phyloP scores from a whole-genome alignment of 805 yeast species.

The Martiniozyma abietophila region DNA sequence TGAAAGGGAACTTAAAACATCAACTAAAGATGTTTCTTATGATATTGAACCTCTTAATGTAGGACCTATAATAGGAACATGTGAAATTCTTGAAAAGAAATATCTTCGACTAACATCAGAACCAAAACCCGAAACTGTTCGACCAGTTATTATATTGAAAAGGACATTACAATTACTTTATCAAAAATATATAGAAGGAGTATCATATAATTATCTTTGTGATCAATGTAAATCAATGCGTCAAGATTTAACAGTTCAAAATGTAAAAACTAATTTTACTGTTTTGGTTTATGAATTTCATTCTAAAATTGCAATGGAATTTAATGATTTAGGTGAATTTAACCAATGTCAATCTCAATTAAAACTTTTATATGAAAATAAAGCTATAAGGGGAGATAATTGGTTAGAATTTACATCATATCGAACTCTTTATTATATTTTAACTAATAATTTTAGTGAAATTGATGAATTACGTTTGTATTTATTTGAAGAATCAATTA shows the following conservation, averaged over 20 bases:
- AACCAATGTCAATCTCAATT: slow-evolving; percentile 90
- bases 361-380: slow-evolving; percentile 44
- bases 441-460: slow-evolving; percentile 59
- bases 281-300: slow-evolving; percentile 76
- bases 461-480: slow-evolving; percentile 33
- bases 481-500: slow-evolving; percentile 11
- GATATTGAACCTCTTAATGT: slow-evolving; percentile 8
- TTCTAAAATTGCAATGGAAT: slow-evolving; percentile 76
- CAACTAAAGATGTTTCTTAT: slow-evolving; percentile 9
- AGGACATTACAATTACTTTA: slow-evolving; percentile 48
- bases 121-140: slow-evolving; percentile 75
- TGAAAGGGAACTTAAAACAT: slow-evolving; percentile 25
- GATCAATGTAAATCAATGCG: slow-evolving; percentile 89
- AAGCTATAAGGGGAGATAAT: slow-evolving; percentile 22
- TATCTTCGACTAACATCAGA: slow-evolving; percentile 84
- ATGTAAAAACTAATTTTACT: slow-evolving; percentile 68
- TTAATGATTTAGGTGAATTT: slow-evolving; percentile 84
- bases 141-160: slow-evolving; percentile 59
- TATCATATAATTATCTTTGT: slow-evolving; percentile 65
- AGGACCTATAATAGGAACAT: slow-evolving; percentile 46
- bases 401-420: slow-evolving; percentile 63
- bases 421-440: slow-evolving; percentile 61
- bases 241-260: slow-evolving; percentile 90
- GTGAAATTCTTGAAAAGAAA: slow-evolving; percentile 60
- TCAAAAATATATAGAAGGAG: slow-evolving; percentile 39